Base-by-base conservation (phyloP, 2,329 filamentous ascomycete genomes). In the Ceratocystis destructans region DNA sequence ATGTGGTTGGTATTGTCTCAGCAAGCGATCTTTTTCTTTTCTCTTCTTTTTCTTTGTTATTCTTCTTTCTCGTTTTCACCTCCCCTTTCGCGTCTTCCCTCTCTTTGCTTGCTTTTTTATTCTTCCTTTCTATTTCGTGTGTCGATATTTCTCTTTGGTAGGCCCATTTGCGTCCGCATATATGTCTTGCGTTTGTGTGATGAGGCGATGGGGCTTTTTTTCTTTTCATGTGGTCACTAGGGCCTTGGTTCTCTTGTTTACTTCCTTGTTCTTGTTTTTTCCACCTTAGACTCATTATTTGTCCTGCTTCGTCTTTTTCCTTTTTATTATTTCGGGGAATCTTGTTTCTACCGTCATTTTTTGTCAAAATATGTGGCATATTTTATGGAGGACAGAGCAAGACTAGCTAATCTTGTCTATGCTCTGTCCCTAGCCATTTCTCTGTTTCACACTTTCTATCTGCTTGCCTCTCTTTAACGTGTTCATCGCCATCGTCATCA, bases 221-320 rank as follows among this genome's bases (percentile, higher is more conserved):
- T 62, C 31, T 44, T 63, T 62, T 37, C 41, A 37, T 55, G 17
- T 68, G 66, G 12, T 33, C 25, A 62, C 50, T 62, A 15, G 37
- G 37, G 37, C 37, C 15, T 10, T 64, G 37, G 25, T 59, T 57
- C 37, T 59, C 12, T 33, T 63, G 15, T 46, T 50, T 46, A 12
- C 44, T 61, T 31, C 61, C 41, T 33, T 41, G 28, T 44, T 20
- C 22, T 45, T 44, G 17, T 20, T 50, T 62, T 61, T 25, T 48
- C 15, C 20, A 28, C 46, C 12, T 50, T 44, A n/a, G 17, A 53
- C 48, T 53, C 48, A 10, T 53, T 53, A n/a, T 8, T 53, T 41
- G 37, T 41, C 37, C 37, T 41, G 37, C 12, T 41, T 12, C 37
- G 37, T 41, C 12, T 12, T 53, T 17, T 31, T n/a, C 45, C 17